These are phyloP conservation scores for Agaricus bisporus DNA, from an alignment of 768 basidiomycete genomes.

Conservation along the genomic window DNA sequence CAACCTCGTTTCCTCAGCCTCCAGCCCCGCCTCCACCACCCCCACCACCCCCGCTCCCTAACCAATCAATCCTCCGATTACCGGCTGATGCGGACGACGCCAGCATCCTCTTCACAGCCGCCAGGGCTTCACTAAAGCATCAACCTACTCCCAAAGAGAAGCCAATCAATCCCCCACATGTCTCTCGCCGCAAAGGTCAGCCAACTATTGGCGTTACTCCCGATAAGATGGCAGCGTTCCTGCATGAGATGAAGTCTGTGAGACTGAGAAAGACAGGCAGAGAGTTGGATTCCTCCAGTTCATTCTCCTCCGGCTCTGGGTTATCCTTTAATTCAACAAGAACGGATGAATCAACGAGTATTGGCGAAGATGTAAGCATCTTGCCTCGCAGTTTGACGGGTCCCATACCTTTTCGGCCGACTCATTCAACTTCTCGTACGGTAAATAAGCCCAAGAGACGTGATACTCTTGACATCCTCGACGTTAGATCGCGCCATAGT, in stretches of 20 bases:
- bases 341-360: conserved; percentile 1
- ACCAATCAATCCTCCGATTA: conserved; percentile 25
- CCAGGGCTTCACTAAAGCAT: conserved; percentile 62
- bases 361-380: conserved; percentile 3
- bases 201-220: conserved; percentile 69
- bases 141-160: conserved; percentile 53
- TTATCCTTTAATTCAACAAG: neutral
- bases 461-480: neutral
- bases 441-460: conserved; percentile 26
- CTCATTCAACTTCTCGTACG: neutral
- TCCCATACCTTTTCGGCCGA: too few species aligned
- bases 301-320: conserved; percentile 7
- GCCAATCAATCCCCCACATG: conserved; percentile 49
- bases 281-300: conserved; percentile 11
- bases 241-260: conserved; percentile 75
- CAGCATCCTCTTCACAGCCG: conserved; percentile 41
- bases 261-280: conserved; percentile 49
- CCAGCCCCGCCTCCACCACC: conserved; percentile 38
- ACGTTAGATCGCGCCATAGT: neutral
- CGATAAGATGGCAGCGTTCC: conserved; percentile 80
- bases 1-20: conserved; percentile 23
- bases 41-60: conserved; percentile 36
- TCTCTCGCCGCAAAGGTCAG: conserved; percentile 43
- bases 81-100: conserved; percentile 25
- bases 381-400: conserved; percentile 1